These are phyloP conservation scores for Flueggea neowawraea DNA, from an alignment of 441 rosid genomes.

Conservation along the genomic window DNA sequence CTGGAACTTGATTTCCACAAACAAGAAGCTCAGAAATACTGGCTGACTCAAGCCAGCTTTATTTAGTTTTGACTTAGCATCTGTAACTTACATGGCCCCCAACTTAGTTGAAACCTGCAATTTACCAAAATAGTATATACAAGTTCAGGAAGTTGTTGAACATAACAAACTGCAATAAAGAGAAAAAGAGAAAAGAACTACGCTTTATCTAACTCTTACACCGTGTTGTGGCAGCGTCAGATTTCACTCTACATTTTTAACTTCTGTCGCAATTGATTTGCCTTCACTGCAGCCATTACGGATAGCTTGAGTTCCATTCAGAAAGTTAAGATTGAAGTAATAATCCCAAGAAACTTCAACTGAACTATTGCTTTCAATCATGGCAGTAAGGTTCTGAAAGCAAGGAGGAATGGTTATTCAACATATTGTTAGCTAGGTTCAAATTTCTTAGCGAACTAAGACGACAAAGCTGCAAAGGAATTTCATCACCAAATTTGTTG, in stretches of 20 bases:
- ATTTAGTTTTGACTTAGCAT: too few species aligned
- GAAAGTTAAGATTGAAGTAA: not conserved
- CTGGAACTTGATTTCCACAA: too few species aligned
- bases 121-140: too few species aligned
- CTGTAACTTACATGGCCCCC: too few species aligned
- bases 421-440: conserved; percentile 12
- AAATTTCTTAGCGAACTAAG: conserved; percentile 12
- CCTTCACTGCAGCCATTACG: not conserved
- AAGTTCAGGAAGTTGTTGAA: too few species aligned
- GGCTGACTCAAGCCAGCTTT: too few species aligned
- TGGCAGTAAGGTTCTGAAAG: conserved; percentile 10
- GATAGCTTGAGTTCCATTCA: not conserved
- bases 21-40: too few species aligned
- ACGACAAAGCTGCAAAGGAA: conserved; percentile 12
- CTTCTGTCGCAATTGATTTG: not conserved
- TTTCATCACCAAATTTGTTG: conserved; percentile 8
- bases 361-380: not conserved
- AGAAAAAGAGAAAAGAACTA: too few species aligned
- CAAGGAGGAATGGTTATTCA: conserved; percentile 18
- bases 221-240: too few species aligned
- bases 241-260: not conserved
- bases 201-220: too few species aligned
- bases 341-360: not conserved
- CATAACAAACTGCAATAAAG: too few species aligned
- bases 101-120: too few species aligned